A percentile compares a stretch with the other conserved stretches of the same genome.
Conservation (phyloP, 441 rosid species). For the Daphne laureola region DNA sequence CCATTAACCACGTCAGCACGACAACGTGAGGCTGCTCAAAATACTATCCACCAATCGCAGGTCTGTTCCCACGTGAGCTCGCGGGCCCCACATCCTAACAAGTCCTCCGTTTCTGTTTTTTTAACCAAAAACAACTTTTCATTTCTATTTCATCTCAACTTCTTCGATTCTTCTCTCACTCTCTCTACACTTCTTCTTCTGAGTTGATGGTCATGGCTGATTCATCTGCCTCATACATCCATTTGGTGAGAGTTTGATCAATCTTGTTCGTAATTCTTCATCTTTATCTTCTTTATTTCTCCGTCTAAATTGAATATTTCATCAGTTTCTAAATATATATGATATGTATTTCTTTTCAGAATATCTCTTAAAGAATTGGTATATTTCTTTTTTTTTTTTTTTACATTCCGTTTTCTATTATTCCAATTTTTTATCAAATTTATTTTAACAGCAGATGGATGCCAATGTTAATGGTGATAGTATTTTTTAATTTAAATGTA, state of each 20-base stretch:
- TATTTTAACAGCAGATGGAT: too few relatives aligned
- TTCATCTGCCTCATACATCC: constrained; percentile 71
- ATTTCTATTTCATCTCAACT: neutral
- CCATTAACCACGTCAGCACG: constrained; percentile 38
- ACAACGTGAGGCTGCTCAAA: constrained; percentile 19
- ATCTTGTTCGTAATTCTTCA: neutral
- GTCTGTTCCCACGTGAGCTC: constrained; percentile 57
- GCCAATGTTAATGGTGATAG: too few relatives aligned
- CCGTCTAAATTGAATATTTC: neutral
- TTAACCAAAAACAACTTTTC: neutral
- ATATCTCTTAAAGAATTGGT: too few relatives aligned
- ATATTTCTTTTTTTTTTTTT: neutral
- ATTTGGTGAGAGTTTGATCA: constrained; percentile 35
- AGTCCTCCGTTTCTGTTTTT: neutral
- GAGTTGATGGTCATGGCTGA: constrained; percentile 27
- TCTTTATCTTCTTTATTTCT: neutral
- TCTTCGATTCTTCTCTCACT: neutral
- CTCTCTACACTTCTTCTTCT: neutral
- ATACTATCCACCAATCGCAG: constrained; percentile 66
- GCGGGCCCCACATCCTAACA: constrained; percentile 27
- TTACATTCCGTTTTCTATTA: neutral
- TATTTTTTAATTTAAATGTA: too few relatives aligned
- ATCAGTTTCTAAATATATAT: too few relatives aligned
- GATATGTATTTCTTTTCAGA: too few relatives aligned
- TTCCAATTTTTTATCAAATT: too few relatives aligned